Conservation (phyloP, 2,329 filamentous ascomycete genomes). For the Xylariaceae sp. region DNA sequence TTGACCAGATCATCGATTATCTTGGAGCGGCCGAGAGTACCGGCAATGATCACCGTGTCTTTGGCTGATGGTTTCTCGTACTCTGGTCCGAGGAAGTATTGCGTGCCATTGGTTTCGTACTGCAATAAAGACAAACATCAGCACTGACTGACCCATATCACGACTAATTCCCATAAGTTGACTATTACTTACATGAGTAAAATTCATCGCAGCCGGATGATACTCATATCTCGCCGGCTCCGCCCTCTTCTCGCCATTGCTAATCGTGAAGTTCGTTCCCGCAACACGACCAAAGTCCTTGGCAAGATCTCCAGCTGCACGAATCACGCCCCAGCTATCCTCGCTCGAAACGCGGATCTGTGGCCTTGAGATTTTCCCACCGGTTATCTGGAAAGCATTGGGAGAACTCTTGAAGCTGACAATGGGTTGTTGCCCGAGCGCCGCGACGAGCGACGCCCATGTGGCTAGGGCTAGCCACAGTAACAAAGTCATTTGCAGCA, state of each 20-base stretch:
- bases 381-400: conserved; percentile 26
- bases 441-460: conserved; percentile 17
- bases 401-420: conserved; percentile 25
- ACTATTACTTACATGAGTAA: conserved; percentile 38
- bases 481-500: conserved; percentile 9
- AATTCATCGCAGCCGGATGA: conserved; percentile 41
- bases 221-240: conserved; percentile 39
- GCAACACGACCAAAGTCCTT: conserved; percentile 67
- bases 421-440: conserved; percentile 30
- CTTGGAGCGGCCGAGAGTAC: conserved; percentile 60
- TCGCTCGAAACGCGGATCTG: conserved; percentile 49
- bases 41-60: conserved; percentile 60
- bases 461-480: conserved; percentile 11
- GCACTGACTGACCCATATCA: not conserved
- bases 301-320: conserved; percentile 62
- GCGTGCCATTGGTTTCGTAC: conserved; percentile 40
- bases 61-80: conserved; percentile 38
- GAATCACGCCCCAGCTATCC: conserved; percentile 64
- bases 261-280: conserved; percentile 56
- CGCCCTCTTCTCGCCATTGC: conserved; percentile 40
- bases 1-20: conserved; percentile 55
- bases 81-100: conserved; percentile 41
- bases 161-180: not conserved
- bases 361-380: conserved; percentile 25
- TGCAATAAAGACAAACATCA: conserved; percentile 20